Conservation (phyloP, 176 grass and related monocot species). For the Zea mays region DNA sequence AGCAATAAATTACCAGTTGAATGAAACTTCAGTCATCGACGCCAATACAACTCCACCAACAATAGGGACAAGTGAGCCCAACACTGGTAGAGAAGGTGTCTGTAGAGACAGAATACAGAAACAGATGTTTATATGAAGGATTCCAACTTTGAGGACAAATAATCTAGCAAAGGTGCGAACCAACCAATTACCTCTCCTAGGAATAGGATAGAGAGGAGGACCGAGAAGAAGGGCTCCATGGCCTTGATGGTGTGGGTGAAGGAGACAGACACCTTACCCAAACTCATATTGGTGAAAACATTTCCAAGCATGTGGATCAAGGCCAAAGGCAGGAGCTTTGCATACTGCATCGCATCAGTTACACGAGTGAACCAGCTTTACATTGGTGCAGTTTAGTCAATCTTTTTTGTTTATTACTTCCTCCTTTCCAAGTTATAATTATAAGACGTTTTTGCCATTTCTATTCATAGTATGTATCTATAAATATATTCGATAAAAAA, state of each 20-base stretch:
- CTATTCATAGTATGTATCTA: too few species aligned
- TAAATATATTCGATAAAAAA: too few species aligned
- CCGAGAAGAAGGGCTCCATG: constrained; percentile 93
- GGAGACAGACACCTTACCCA: constrained; percentile 88
- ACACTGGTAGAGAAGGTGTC: constrained; percentile 56
- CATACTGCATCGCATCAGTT: constrained; percentile 48
- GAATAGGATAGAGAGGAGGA: constrained; percentile 81
- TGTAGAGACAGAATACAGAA: constrained; percentile 35
- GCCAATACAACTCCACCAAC: constrained; percentile 88
- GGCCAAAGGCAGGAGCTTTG: constrained; percentile 66
- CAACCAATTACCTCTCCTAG: constrained; percentile 53
- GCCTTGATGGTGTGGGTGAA: constrained; percentile 98
- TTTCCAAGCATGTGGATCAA: constrained; percentile 75
- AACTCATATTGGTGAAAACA: constrained; percentile 83
- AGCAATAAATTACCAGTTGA: constrained; percentile 71
- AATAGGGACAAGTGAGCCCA: constrained; percentile 69
- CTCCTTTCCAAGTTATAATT: too few species aligned
- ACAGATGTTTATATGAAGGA: not conserved
- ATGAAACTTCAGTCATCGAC: constrained; percentile 94
- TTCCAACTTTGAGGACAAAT: not conserved
- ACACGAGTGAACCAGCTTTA: not conserved
- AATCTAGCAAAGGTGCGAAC: not conserved
- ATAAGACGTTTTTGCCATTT: too few species aligned
- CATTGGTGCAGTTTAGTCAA: not conserved
- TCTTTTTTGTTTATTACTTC: too few species aligned